Percentiles rank a stretch among this genome's conserved stretches.
phyloP scores from a whole-genome alignment of 129 eudicot species.

The Mikania micrantha region DNA sequence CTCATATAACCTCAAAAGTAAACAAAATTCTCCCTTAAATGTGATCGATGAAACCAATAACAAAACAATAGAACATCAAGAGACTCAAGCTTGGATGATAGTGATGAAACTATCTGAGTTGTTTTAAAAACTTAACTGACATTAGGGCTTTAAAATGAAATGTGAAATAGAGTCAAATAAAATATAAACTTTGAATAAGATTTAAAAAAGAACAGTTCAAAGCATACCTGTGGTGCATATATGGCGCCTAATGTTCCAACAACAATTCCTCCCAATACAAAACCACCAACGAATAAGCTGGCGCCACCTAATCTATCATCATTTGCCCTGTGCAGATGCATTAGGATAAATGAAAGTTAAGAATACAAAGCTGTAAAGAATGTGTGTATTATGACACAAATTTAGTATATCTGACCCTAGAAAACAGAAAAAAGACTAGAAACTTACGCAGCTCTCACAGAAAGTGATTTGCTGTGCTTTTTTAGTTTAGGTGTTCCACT shows the following conservation, averaged over 20 bases:
- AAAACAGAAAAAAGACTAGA: background rate
- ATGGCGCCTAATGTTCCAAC: conserved; percentile 78
- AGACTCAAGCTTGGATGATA: background rate
- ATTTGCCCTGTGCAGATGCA: conserved; percentile 43
- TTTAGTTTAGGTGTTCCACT: conserved; percentile 17
- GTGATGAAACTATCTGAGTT: background rate
- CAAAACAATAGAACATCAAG: background rate
- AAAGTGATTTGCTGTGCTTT: conserved; percentile 25
- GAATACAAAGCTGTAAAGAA: conserved; percentile 1
- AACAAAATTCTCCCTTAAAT: background rate
- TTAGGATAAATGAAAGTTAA: background rate
- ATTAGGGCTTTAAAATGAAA: background rate
- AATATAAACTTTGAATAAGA: background rate
- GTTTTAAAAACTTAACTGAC: background rate
- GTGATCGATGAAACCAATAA: background rate
- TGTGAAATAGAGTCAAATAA: background rate
- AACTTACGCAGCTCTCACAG: conserved; percentile 36
- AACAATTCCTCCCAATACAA: conserved; percentile 75
- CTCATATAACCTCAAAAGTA: background rate
- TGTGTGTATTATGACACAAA: background rate
- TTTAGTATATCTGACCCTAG: background rate
- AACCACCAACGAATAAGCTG: conserved; percentile 66
- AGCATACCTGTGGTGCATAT: conserved; percentile 79
- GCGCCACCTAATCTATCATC: conserved; percentile 55
- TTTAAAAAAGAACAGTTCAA: background rate